Percentiles rank a stretch among this genome's conserved stretches.
phyloP scores from a whole-genome alignment of 208 protist species.

The Angomonas deanei region DNA sequence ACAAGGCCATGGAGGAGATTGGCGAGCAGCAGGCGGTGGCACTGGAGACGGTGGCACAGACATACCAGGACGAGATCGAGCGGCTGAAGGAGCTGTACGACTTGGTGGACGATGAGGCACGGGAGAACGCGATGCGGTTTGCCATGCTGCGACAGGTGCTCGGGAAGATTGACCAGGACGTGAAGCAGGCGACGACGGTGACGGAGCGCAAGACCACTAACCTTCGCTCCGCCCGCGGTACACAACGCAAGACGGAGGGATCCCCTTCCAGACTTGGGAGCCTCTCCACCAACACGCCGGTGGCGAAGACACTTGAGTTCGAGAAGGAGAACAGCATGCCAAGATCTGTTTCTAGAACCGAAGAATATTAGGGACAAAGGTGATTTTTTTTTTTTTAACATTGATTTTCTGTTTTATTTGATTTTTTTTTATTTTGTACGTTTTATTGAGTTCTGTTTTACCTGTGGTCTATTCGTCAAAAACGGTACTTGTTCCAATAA shows the following conservation, averaged over 20 bases:
- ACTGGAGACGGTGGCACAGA: slow-evolving; percentile 14
- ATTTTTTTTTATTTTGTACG: no score
- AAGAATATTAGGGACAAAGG: neutral
- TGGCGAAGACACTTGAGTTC: neutral
- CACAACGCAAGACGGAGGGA: neutral
- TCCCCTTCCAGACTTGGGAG: neutral
- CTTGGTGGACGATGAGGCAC: slow-evolving; percentile 24
- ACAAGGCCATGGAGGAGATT: slow-evolving; percentile 24
- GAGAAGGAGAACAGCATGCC: neutral
- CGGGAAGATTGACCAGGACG: slow-evolving; percentile 44
- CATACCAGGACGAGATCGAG: slow-evolving; percentile 17
- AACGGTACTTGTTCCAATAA: no score
- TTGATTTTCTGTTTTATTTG: neutral
- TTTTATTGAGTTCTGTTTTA: no score
- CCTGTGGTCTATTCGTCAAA: no score
- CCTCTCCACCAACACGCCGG: neutral
- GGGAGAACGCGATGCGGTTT: slow-evolving; percentile 25
- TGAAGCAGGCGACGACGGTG: slow-evolving; percentile 35
- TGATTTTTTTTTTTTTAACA: neutral
- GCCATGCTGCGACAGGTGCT: slow-evolving; percentile 30
- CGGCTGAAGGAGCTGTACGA: slow-evolving; percentile 27
- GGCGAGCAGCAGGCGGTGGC: slow-evolving; percentile 6
- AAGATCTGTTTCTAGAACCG: neutral
- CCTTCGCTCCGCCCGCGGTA: neutral
- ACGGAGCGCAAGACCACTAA: slow-evolving; percentile 14